A percentile compares a stretch with the other conserved stretches of the same genome.
phyloP scores from a whole-genome alignment of 2,329 filamentous ascomycete species.

The Phialophora chinensis region DNA sequence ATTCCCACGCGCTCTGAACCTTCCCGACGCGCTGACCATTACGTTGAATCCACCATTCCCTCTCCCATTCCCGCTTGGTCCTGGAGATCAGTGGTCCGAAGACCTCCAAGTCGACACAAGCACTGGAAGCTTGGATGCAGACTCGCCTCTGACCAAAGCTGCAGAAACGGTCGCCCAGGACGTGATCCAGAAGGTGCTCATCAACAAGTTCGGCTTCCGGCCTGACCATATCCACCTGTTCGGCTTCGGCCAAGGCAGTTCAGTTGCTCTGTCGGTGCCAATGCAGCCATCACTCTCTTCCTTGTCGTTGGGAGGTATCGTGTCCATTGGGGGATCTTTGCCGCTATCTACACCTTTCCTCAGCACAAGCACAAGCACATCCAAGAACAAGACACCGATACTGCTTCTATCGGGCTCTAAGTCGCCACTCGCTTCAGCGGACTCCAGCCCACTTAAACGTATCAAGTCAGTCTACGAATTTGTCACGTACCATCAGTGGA shows the following conservation, averaged over 20 bases:
- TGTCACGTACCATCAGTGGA: constrained; percentile 72
- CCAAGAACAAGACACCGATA: constrained; percentile 50
- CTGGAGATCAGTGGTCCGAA: constrained; percentile 70
- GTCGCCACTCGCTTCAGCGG: constrained; percentile 57
- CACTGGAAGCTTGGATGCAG: constrained; percentile 63
- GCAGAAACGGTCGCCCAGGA: constrained; percentile 55
- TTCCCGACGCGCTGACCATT: constrained; percentile 79
- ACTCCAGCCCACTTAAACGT: constrained; percentile 66
- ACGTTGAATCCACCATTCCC: constrained; percentile 73
- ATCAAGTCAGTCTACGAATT: constrained; percentile 70
- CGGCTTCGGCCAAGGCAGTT: constrained; percentile 72
- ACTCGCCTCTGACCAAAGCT: constrained; percentile 65
- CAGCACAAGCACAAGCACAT: constrained; percentile 40
- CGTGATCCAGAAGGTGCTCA: constrained; percentile 59
- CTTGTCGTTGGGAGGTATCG: constrained; percentile 47
- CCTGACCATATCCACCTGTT: constrained; percentile 66
- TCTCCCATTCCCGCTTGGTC: constrained; percentile 70
- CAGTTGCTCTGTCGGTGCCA: constrained; percentile 64
- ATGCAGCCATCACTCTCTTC: constrained; percentile 48
- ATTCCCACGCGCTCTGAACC: constrained; percentile 70
- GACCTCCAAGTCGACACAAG: constrained; percentile 62
- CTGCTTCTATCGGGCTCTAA: constrained; percentile 49
- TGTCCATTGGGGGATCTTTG: constrained; percentile 52
- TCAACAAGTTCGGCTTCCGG: constrained; percentile 65
- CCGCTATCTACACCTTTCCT: constrained; percentile 45